A percentile compares a stretch with the other conserved stretches of the same genome.
phyloP scores from a whole-genome alignment of 2,329 filamentous ascomycete genomes.

The Claviceps monticola region DNA sequence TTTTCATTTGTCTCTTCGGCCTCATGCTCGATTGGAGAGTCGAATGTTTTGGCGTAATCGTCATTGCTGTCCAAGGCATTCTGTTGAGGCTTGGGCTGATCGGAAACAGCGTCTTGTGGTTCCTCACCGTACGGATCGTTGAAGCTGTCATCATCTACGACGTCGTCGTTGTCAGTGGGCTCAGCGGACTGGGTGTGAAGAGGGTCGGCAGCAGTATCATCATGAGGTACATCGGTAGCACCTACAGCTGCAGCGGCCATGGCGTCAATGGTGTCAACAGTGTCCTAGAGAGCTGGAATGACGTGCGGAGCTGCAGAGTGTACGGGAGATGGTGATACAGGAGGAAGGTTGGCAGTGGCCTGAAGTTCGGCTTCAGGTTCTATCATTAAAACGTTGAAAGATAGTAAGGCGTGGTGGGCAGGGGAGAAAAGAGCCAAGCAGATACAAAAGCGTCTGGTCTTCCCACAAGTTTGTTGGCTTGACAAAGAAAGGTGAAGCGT shows the following conservation, averaged over 20 bases:
- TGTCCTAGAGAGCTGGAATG: constrained; percentile 37
- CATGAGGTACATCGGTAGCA: constrained; percentile 14
- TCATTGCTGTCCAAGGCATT: constrained; percentile 25
- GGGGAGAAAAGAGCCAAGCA: constrained; percentile 6
- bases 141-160: constrained; percentile 33
- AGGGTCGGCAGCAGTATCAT: constrained; percentile 18
- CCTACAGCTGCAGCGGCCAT: constrained; percentile 25
- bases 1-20: constrained; percentile 22
- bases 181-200: constrained; percentile 15
- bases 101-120: constrained; percentile 12
- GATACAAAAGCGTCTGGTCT: constrained; percentile 2
- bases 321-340: constrained; percentile 35
- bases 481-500: too few relatives aligned
- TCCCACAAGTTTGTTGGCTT: neutral
- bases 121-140: constrained; percentile 33
- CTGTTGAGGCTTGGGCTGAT: constrained; percentile 14
- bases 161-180: constrained; percentile 22
- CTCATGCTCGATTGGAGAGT: constrained; percentile 29
- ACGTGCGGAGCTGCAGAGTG: constrained; percentile 31
- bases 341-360: constrained; percentile 39
- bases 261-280: constrained; percentile 35
- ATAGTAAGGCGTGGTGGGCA: constrained; percentile 2
- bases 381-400: constrained; percentile 26
- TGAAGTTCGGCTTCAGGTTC: constrained; percentile 32
- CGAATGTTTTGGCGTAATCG: constrained; percentile 38